Evolutionary conservation across 306 rosid genomes (phyloP).

Genomic region (Pyrus betulifolia): DNA sequence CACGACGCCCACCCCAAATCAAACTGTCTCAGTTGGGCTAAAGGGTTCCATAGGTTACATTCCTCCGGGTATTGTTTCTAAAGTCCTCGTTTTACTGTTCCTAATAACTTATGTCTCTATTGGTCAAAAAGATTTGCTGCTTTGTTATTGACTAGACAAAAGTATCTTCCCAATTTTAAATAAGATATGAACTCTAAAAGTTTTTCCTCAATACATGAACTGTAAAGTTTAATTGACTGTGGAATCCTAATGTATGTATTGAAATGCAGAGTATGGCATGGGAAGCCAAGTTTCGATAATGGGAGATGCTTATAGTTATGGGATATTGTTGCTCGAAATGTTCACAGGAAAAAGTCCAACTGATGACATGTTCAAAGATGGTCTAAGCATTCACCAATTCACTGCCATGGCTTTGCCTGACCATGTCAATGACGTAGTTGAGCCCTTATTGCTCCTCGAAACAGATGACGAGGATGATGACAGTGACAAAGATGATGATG

Average conservation of each 20-base stretch:
- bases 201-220: not conserved
- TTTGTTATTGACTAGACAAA: too few relatives aligned
- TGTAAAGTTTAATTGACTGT: too few relatives aligned
- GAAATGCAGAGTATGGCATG: conserved; percentile 18
- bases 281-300: conserved; percentile 14
- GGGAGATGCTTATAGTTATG: conserved; percentile 28
- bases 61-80: conserved; percentile 25
- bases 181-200: not conserved
- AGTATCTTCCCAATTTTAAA: not conserved
- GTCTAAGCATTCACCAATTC: conserved; percentile 2
- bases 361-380: conserved; percentile 8
- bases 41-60: conserved; percentile 32
- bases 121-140: too few relatives aligned
- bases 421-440: conserved; percentile 26
- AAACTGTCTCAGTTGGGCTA: not conserved
- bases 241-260: too few relatives aligned
- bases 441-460: conserved; percentile 22
- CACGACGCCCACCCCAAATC: not conserved
- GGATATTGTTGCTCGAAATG: conserved; percentile 21
- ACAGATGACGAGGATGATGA: not conserved
- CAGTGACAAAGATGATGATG: not conserved
- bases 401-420: not conserved
- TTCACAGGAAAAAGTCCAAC: conserved; percentile 22
- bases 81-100: not conserved
- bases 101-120: not conserved